Percentiles rank a stretch among this genome's conserved stretches.
phyloP scores from a whole-genome alignment of 768 basidiomycete genomes.

The Rhodotorula graminis region DNA sequence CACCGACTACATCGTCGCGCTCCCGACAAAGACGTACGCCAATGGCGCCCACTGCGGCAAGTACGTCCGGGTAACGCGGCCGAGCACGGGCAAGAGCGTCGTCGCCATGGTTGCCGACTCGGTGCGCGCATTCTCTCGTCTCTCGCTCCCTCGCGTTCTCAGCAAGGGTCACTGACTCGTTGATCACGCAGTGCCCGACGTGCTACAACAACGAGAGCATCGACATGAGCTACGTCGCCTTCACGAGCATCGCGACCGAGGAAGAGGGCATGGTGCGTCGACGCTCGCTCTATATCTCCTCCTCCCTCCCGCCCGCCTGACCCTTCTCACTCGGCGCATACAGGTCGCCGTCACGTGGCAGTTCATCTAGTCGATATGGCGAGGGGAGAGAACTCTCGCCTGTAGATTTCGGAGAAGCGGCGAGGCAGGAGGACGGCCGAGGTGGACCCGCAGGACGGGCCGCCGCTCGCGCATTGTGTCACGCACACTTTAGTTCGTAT shows the following conservation, averaged over 20 bases:
- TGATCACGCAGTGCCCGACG: neutral
- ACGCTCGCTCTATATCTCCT: neutral
- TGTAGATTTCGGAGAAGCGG: too few relatives aligned
- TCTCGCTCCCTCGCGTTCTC: neutral
- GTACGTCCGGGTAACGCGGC: constrained; percentile 35
- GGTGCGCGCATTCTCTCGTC: too few relatives aligned
- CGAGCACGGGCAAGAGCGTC: constrained; percentile 16
- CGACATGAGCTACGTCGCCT: constrained; percentile 2
- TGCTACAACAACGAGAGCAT: neutral
- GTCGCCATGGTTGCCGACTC: constrained; percentile 7
- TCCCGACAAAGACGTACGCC: constrained; percentile 35
- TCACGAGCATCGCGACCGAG: neutral
- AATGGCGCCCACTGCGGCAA: constrained; percentile 15
- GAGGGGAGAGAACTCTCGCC: too few relatives aligned
- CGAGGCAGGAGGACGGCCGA: neutral
- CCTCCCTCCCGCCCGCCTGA: too few relatives aligned
- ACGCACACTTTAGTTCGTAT: too few relatives aligned
- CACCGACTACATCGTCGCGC: constrained; percentile 20
- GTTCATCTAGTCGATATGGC: neutral
- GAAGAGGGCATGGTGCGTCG: neutral
- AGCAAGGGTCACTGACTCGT: neutral
- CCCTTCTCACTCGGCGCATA: neutral
- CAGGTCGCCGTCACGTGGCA: neutral
- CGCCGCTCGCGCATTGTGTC: too few relatives aligned
- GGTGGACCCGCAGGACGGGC: too few relatives aligned